These are phyloP conservation scores for Calendula officinalis DNA, from an alignment of 129 eudicot species.

Conservation along the genomic window DNA sequence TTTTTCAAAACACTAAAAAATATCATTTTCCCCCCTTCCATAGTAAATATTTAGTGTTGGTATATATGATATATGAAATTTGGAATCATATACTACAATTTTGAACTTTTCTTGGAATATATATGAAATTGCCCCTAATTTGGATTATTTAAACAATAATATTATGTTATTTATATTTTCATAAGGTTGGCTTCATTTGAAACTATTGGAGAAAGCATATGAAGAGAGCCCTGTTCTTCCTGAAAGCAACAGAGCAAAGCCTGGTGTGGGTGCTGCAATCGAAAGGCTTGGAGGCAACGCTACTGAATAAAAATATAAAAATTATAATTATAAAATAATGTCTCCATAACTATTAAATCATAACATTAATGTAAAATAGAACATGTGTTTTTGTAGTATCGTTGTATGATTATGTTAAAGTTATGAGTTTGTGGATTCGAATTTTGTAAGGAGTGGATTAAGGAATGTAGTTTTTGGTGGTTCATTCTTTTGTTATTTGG, in stretches of 20 bases:
- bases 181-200: slow-evolving; percentile 92
- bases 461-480: slow-evolving; percentile 11
- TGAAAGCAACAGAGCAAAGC: slow-evolving; percentile 38
- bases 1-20: too few species aligned
- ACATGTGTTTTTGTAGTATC: neutral
- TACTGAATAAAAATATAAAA: slow-evolving; percentile 20
- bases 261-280: slow-evolving; percentile 70
- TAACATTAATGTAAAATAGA: slow-evolving; percentile 3
- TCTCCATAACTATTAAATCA: neutral
- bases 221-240: slow-evolving; percentile 39
- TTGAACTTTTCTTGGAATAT: too few species aligned
- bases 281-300: slow-evolving; percentile 71
- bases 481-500: neutral
- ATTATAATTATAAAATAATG: neutral
- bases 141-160: neutral
- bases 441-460: slow-evolving; percentile 14
- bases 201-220: slow-evolving; percentile 89
- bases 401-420: slow-evolving; percentile 2
- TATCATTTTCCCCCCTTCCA: too few species aligned
- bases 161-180: too few species aligned
- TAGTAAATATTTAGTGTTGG: too few species aligned
- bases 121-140: neutral
- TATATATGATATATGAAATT: too few species aligned
- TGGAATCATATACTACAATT: too few species aligned
- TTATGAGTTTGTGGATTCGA: neutral